A percentile compares a stretch with the other conserved stretches of the same genome.
Conservation (phyloP, 495 filamentous ascomycete species). For the Oleoguttula mirabilis region DNA sequence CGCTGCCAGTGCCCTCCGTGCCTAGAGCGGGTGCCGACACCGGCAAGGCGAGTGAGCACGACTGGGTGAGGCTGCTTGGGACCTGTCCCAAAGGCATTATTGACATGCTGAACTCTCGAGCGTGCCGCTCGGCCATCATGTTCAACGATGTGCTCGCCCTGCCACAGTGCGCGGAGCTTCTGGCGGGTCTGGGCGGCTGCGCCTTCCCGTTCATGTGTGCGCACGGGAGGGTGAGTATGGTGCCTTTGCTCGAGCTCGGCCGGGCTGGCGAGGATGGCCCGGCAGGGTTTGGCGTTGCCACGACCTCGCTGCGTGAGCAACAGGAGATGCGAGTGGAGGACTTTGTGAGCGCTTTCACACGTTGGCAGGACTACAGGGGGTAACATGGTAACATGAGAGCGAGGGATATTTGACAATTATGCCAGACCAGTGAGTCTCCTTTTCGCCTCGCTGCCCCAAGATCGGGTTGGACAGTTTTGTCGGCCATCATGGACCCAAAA, state of each 20-base stretch:
- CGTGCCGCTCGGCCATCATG: slow-evolving; percentile 90
- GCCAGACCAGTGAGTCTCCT: too few species aligned
- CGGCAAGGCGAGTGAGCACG: neutral
- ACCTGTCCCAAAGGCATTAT: slow-evolving; percentile 66
- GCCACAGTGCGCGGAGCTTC: slow-evolving; percentile 53
- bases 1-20: neutral
- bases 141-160: slow-evolving; percentile 70
- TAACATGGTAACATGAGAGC: too few species aligned
- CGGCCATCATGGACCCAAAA: too few species aligned
- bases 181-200: slow-evolving; percentile 51
- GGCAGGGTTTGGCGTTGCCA: neutral
- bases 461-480: too few species aligned
- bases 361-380: too few species aligned
- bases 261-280: slow-evolving; percentile 1
- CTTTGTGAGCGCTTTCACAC: neutral
- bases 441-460: too few species aligned
- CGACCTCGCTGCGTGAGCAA: neutral
- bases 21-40: neutral
- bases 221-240: slow-evolving; percentile 33
- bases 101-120: slow-evolving; percentile 78
- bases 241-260: slow-evolving; percentile 25
- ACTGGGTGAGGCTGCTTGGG: slow-evolving; percentile 49
- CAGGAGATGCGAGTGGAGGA: neutral
- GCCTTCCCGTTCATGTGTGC: slow-evolving; percentile 87
- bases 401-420: too few species aligned